Evolutionary conservation across 2,329 filamentous ascomycete species (phyloP).

Genomic region (Venturia carpophila): DNA sequence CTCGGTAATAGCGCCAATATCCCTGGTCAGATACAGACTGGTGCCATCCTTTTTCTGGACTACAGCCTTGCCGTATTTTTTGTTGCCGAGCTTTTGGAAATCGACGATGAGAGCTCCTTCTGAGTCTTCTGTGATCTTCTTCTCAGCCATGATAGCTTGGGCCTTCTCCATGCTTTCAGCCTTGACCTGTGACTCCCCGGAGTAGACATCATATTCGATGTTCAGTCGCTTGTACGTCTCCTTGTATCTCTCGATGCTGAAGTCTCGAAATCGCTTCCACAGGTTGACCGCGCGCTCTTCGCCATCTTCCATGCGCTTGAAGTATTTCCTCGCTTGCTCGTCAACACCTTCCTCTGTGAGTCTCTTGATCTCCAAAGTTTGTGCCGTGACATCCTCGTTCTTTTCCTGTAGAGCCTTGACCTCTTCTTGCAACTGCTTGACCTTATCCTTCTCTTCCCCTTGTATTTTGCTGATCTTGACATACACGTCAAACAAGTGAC

Average conservation of each 20-base stretch:
- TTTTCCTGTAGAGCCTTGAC: slow-evolving; percentile 42
- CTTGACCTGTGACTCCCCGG: slow-evolving; percentile 61
- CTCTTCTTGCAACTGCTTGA: slow-evolving; percentile 45
- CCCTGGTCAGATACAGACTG: slow-evolving; percentile 57
- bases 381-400: slow-evolving; percentile 39
- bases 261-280: slow-evolving; percentile 56
- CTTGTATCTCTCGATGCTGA: slow-evolving; percentile 58
- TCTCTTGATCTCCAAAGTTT: slow-evolving; percentile 43
- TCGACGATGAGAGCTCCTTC: slow-evolving; percentile 63
- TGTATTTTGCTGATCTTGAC: slow-evolving; percentile 63
- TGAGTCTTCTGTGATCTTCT: slow-evolving; percentile 54
- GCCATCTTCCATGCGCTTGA: slow-evolving; percentile 60
- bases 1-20: slow-evolving; percentile 55
- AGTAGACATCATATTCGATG: slow-evolving; percentile 58
- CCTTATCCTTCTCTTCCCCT: slow-evolving; percentile 56
- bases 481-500: slow-evolving; percentile 75
- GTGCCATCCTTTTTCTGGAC: slow-evolving; percentile 55
- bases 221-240: slow-evolving; percentile 57
- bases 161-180: slow-evolving; percentile 55
- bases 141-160: slow-evolving; percentile 50
- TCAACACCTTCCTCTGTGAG: slow-evolving; percentile 53
- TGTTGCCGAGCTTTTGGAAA: slow-evolving; percentile 58
- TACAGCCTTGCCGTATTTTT: slow-evolving; percentile 60
- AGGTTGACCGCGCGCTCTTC: slow-evolving; percentile 51
- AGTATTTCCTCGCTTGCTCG: slow-evolving; percentile 65